Evolutionary conservation across 257 asterid genomes (phyloP).

Genomic region (Forsythia viridissima): DNA sequence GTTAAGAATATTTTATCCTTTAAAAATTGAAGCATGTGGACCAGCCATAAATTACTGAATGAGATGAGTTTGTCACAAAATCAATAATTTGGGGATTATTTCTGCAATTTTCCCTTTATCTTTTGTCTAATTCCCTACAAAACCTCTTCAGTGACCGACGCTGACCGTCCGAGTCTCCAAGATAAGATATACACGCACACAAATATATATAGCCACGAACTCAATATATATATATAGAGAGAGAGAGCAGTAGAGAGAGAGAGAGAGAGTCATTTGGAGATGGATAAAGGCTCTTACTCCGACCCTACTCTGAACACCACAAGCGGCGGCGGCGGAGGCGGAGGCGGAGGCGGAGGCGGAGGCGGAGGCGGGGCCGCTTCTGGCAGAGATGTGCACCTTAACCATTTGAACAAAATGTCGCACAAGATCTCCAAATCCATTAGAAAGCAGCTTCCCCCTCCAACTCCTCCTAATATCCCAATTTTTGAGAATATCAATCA

Average conservation of each 20-base stretch:
- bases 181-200: not conserved
- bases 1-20: too few species aligned
- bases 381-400: conserved; percentile 31
- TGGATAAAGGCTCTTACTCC: conserved; percentile 33
- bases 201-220: conserved; percentile 6
- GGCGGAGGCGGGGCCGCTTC: conserved; percentile 10
- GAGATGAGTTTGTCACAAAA: not conserved
- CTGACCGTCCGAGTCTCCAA: not conserved
- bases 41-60: too few species aligned
- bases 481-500: conserved; percentile 22
- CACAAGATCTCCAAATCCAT: conserved; percentile 42
- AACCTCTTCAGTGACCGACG: not conserved
- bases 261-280: conserved; percentile 19
- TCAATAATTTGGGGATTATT: not conserved
- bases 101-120: not conserved
- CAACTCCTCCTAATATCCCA: conserved; percentile 10
- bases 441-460: conserved; percentile 36
- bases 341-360: too few species aligned
- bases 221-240: not conserved
- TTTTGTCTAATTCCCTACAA: not conserved
- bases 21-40: too few species aligned
- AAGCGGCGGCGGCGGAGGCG: conserved; percentile 16
- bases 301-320: conserved; percentile 19
- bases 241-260: conserved; percentile 5
- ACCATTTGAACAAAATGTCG: conserved; percentile 36